Conservation (phyloP, 768 basidiomycete genomes). For the Pisolithus microcarpus region DNA sequence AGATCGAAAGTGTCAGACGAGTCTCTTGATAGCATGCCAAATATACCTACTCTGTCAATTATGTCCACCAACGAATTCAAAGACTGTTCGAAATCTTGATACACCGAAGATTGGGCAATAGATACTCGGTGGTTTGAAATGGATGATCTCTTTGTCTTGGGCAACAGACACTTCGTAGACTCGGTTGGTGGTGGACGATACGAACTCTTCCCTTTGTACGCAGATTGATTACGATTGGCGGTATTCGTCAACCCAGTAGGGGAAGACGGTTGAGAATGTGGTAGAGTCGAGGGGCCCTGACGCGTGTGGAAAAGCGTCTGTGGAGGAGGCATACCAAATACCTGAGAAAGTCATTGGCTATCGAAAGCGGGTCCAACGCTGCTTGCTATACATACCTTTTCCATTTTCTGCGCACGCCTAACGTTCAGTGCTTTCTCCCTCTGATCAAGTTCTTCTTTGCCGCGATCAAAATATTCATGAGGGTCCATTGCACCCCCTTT, state of each 20-base stretch:
- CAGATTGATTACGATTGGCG: conserved; percentile 43
- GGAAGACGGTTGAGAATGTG: conserved; percentile 23
- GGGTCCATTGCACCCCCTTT: conserved; percentile 48
- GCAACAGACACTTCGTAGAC: conserved; percentile 47
- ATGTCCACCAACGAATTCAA: conserved; percentile 77
- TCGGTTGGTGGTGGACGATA: conserved; percentile 58
- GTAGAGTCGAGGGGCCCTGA: conserved; percentile 31
- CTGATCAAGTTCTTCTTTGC: conserved; percentile 64
- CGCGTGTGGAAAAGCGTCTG: conserved; percentile 73
- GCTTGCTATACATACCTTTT: conserved; percentile 48
- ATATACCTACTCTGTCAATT: conserved; percentile 58
- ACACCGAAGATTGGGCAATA: conserved; percentile 42
- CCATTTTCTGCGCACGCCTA: conserved; percentile 78
- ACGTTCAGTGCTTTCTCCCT: conserved; percentile 77
- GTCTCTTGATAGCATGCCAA: not conserved
- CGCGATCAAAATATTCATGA: conserved; percentile 50
- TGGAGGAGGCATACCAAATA: conserved; percentile 78
- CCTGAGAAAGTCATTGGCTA: conserved; percentile 33
- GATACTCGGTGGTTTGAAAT: conserved; percentile 15
- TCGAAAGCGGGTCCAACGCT: not conserved
- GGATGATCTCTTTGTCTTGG: conserved; percentile 13
- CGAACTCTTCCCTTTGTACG: conserved; percentile 41
- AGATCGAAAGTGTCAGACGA: conserved; percentile 4
- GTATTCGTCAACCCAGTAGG: conserved; percentile 9
- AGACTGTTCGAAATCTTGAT: conserved; percentile 74